phyloP scores from a whole-genome alignment of 148 eudicot species.

The Rhododendron vialii region DNA sequence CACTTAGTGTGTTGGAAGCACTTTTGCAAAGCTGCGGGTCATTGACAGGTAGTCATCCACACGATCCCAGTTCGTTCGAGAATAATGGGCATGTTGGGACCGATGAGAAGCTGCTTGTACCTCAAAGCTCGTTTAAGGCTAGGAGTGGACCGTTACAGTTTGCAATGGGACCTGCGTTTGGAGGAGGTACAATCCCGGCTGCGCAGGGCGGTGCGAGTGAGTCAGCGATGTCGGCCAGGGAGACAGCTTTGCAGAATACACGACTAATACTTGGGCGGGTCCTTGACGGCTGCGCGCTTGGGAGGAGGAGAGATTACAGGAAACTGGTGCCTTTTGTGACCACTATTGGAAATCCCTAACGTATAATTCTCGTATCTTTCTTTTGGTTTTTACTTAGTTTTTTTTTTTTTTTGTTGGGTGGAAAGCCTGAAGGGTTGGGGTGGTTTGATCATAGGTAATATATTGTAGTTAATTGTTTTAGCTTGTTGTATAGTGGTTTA shows the following conservation, averaged over 20 bases:
- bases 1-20: slow-evolving; percentile 92
- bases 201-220: slow-evolving; percentile 43
- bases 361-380: not conserved
- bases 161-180: slow-evolving; percentile 57
- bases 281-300: slow-evolving; percentile 83
- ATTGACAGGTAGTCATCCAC: slow-evolving; percentile 57
- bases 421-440: not conserved
- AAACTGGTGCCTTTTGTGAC: slow-evolving; percentile 90
- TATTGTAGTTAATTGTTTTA: not conserved
- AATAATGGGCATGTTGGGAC: slow-evolving; percentile 59
- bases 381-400: not conserved
- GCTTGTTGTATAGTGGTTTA: not conserved
- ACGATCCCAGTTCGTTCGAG: slow-evolving; percentile 53
- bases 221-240: slow-evolving; percentile 67
- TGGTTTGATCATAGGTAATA: not conserved
- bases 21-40: slow-evolving; percentile 95
- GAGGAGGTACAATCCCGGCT: slow-evolving; percentile 32
- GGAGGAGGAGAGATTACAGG: slow-evolving; percentile 81
- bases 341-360: slow-evolving; percentile 32
- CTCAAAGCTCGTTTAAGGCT: slow-evolving; percentile 89
- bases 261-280: slow-evolving; percentile 79
- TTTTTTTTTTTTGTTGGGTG: not conserved
- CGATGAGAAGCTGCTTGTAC: slow-evolving; percentile 75
- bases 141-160: slow-evolving; percentile 84
- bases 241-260: slow-evolving; percentile 84